Base-by-base conservation (phyloP, 1,284 basidiomycete species). In the Neolentinus lepideus region DNA sequence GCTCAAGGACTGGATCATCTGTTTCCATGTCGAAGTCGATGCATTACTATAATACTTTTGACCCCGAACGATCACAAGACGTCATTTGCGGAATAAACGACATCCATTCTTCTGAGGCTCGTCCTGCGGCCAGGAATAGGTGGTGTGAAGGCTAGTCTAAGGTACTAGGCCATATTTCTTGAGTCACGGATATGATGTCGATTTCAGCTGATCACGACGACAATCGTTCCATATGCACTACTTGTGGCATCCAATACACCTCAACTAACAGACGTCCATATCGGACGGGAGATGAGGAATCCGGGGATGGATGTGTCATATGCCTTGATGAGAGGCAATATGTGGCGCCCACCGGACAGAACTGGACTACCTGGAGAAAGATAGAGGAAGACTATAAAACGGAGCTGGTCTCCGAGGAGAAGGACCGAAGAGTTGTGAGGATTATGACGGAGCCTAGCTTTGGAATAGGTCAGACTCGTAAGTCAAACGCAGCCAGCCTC, bases 391-490 rank as follows among this genome's bases (percentile, higher is more conserved):
- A 52, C 19, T 14, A 31, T 21, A 16, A 31, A 29, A 52, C 51
- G 33, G 21, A 14, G 27, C 33, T 52, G 4, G 29, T 31, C 11
- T 26, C 51, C 3, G 26, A 36, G 19, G 21, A 31, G 27, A 22
- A 35, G 4, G 51, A 52, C 19, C 12, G 27, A 16, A 52, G 33
- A 16, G 21, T 52, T 14, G 21, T 52, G 10, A 12, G 51, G 11
- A 52, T 52, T 26, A 24, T 31, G 14, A 52, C 26, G 6, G 51
- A 52, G 33, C 51, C 51, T 16, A 12, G 29, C 21, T 21, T 52
- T n/a, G 51, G 51, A 16, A 52, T 52, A 8, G 26, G 29, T 14
- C 51, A 52, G 51, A 52, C 51, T 52, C 51, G 51, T 52, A 22
- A 52, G 51, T 21, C 10, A 4, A 9, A n/a, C 25, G n/a, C 3